Base-by-base conservation (phyloP, 1,284 basidiomycete genomes). In the Schizopora paradoxa region DNA sequence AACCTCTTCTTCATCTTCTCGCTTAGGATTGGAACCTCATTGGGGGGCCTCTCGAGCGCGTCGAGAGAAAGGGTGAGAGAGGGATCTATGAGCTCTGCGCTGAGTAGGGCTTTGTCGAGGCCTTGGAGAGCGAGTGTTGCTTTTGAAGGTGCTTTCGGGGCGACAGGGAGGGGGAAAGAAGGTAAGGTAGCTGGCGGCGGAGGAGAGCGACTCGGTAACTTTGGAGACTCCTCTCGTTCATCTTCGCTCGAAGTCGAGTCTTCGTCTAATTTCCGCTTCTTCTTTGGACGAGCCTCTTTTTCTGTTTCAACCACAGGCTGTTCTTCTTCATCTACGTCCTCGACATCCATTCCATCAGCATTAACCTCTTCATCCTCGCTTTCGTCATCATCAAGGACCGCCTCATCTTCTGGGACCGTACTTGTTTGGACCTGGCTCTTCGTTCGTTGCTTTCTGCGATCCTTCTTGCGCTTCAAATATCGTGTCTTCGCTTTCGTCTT, bases 61-160 rank as follows among this genome's bases (percentile, higher is more conserved):
- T 70, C 68, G 21, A 91, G 66, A 18, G 70, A 59, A 2, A 77
- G 52, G 1, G 72, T 64, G 2, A 67, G 65, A 3, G 70, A 58
- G 23, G 89, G 78, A 49, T 86, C 72, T 18, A 94, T 73, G 25
- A 90, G 60, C 48, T 82, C 76, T 5, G 90, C 91, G 49, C 79
- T 74, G 21, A 85, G 65, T 5, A 92, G 68, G 13, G 82, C 86
- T 53, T 72, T 70, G 57, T 91, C 88, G 10, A 93, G 70, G 29
- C 88, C 89, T 62, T 91, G 88, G 25, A 82, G 68, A 4, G 79
- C 79, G 13, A 92, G 76, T 16, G 76, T 66, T 6, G 74, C 67
- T 53, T 79, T 79, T 21, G 82, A 82, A 1, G 89, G 88, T 1
- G 83, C 79, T 50, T 82, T 69, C 0, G 88, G 88, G 25, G 75